Percentiles rank a stretch among this genome's conserved stretches.
These are phyloP conservation scores for Aspergillus sp. DNA, from an alignment of 2,329 filamentous ascomycete genomes.

Conservation along the genomic window DNA sequence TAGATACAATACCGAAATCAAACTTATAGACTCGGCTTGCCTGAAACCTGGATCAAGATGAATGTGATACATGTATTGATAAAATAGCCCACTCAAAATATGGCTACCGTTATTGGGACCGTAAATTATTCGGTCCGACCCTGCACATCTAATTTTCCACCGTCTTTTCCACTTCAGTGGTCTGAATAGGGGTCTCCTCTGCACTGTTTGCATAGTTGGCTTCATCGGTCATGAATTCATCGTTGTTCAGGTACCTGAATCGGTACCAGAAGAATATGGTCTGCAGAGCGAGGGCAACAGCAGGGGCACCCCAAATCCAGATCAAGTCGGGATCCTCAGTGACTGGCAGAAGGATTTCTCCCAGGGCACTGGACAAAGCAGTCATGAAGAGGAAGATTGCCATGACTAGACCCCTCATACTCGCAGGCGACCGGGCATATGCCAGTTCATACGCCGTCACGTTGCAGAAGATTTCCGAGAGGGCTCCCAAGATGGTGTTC, in stretches of 20 bases:
- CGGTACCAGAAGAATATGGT: constrained; percentile 52
- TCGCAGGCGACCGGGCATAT: constrained; percentile 45
- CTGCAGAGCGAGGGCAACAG: constrained; percentile 51
- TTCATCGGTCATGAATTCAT: constrained; percentile 46
- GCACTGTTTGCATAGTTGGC: constrained; percentile 3
- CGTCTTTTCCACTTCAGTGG: neutral
- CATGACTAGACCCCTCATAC: constrained; percentile 48
- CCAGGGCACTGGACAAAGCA: constrained; percentile 43
- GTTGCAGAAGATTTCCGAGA: constrained; percentile 46
- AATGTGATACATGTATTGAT: too few species aligned
- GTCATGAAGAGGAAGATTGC: constrained; percentile 46
- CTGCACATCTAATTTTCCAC: neutral
- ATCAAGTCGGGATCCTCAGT: constrained; percentile 52
- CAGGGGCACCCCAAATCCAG: constrained; percentile 53
- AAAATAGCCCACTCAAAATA: too few species aligned
- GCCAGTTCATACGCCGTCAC: constrained; percentile 50
- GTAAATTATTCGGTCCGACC: too few species aligned
- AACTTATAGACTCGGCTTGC: too few species aligned
- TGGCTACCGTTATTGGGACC: too few species aligned
- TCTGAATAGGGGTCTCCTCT: neutral
- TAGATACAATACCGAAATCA: too few species aligned
- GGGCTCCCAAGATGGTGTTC: constrained; percentile 38
- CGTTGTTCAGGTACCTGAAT: constrained; percentile 51
- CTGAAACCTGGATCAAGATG: too few species aligned
- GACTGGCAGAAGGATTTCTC: constrained; percentile 46